Evolutionary conservation across 106 monocot species (phyloP).

Genomic region (Xerophyta viscosa): DNA sequence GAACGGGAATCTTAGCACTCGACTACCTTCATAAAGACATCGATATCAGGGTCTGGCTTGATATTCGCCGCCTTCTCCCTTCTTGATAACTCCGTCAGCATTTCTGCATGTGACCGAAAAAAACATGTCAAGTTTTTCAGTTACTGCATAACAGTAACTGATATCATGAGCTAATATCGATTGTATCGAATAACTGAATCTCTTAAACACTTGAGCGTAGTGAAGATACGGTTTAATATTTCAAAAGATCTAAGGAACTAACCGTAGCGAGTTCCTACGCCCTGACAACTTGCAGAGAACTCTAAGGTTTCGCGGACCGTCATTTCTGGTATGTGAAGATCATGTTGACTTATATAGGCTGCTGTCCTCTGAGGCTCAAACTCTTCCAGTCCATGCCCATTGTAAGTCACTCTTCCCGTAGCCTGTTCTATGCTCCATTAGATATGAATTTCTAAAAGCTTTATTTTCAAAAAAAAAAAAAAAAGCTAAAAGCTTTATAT

Average conservation of each 20-base stretch:
- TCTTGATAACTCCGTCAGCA: conserved; percentile 59
- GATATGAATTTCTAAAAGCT: too few relatives aligned
- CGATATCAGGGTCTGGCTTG: conserved; percentile 72
- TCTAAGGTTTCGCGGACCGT: conserved; percentile 83
- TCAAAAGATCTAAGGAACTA: background rate
- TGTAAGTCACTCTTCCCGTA: conserved; percentile 58
- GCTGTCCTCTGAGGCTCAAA: conserved; percentile 85
- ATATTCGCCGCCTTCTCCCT: conserved; percentile 75
- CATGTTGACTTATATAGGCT: conserved; percentile 88
- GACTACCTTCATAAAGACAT: conserved; percentile 89
- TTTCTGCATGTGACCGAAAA: conserved; percentile 20
- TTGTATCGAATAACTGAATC: too few relatives aligned
- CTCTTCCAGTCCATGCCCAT: conserved; percentile 61
- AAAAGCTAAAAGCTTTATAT: too few relatives aligned
- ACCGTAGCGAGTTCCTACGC: conserved; percentile 80
- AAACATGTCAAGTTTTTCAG: too few relatives aligned
- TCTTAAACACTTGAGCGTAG: background rate
- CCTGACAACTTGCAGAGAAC: conserved; percentile 82
- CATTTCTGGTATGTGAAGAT: conserved; percentile 84
- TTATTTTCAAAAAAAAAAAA: too few relatives aligned
- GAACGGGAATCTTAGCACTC: too few relatives aligned
- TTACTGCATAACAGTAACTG: too few relatives aligned
- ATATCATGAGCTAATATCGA: too few relatives aligned
- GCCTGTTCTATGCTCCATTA: too few relatives aligned
- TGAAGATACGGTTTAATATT: background rate